phyloP scores from a whole-genome alignment of 2,329 filamentous ascomycete genomes.

The Arthrinium phaeospermum region DNA sequence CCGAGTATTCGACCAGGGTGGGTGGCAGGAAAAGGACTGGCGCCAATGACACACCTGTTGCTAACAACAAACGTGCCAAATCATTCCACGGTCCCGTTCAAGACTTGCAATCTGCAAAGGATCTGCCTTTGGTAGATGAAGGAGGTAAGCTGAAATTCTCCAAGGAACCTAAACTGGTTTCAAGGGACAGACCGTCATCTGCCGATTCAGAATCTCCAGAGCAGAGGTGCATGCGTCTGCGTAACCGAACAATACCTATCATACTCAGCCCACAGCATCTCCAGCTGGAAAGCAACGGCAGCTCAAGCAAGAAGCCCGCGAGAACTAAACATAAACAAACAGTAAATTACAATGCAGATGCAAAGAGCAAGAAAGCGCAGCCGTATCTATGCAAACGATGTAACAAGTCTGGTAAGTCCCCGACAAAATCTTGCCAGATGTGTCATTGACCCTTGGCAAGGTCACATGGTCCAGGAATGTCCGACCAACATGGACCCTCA shows the following conservation, averaged over 20 bases:
- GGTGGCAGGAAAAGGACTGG: conserved; percentile 18
- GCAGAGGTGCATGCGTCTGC: background rate
- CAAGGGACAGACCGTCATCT: background rate
- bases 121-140: background rate
- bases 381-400: conserved; percentile 43
- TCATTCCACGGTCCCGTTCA: background rate
- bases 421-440: background rate
- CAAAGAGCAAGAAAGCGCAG: background rate
- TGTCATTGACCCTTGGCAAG: conserved; percentile 32
- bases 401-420: conserved; percentile 35
- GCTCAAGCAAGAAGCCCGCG: background rate
- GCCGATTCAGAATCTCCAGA: background rate
- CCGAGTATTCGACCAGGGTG: background rate
- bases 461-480: conserved; percentile 46
- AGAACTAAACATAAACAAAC: background rate
- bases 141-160: background rate
- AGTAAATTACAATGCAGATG: background rate
- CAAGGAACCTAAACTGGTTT: background rate
- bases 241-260: background rate
- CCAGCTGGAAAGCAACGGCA: background rate
- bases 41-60: conserved; percentile 22
- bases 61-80: background rate
- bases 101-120: background rate
- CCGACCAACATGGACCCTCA: conserved; percentile 49
- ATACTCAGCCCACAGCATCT: background rate